Evolutionary conservation across 192 early-diverging fungal species (phyloP).

Genomic region (Rhizophagus sp.): DNA sequence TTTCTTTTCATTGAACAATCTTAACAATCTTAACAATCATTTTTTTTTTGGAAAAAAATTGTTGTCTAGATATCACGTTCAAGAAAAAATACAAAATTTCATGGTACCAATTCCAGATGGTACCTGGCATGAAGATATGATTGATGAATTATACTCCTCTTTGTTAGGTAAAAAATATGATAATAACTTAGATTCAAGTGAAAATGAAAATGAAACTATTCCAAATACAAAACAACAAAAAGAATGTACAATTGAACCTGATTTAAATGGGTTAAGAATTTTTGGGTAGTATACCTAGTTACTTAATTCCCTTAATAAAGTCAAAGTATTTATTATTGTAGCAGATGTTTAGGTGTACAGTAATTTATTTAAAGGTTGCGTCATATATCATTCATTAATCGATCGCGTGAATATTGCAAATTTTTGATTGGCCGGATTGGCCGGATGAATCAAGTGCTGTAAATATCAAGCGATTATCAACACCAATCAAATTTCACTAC

Average conservation of each 20-base stretch:
- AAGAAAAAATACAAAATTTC: conserved; percentile 95
- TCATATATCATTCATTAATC: no score
- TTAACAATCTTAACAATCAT: no score
- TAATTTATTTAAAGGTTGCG: no score
- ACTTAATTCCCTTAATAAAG: no score
- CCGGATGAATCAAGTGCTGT: no score
- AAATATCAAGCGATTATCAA: no score
- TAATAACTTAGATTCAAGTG: not conserved
- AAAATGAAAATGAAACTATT: not conserved
- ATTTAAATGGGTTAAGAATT: not conserved
- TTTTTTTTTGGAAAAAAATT: not conserved
- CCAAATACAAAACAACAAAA: not conserved
- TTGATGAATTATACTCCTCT: conserved; percentile 84
- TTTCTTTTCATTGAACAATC: not conserved
- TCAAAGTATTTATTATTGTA: no score
- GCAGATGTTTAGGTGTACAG: no score
- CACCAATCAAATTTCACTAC: no score
- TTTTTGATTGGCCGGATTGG: no score
- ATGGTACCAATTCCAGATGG: conserved; percentile 91
- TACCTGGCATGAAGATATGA: conserved; percentile 93
- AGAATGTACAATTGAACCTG: not conserved
- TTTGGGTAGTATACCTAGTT: not conserved
- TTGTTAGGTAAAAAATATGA: conserved; percentile 70
- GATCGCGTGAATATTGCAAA: no score
- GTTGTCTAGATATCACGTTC: conserved; percentile 75